These are phyloP conservation scores for Metschnikowia anglica DNA, from an alignment of 805 yeast species.

Conservation along the genomic window DNA sequence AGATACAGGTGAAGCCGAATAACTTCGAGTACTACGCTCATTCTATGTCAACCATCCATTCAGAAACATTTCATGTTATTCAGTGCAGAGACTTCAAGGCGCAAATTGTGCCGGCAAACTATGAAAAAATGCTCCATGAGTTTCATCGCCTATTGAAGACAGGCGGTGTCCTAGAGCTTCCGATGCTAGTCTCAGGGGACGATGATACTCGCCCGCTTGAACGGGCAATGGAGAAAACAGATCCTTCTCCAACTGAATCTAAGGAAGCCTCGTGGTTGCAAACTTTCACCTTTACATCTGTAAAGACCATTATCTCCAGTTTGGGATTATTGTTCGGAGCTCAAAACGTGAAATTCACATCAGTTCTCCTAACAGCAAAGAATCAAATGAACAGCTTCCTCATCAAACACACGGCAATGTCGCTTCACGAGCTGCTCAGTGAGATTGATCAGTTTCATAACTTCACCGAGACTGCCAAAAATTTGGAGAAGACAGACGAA, in stretches of 20 bases:
- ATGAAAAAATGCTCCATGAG: constrained; percentile 28
- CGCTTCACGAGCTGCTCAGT: constrained; percentile 36
- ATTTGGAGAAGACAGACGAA: constrained; percentile 3
- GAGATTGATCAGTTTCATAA: constrained; percentile 23
- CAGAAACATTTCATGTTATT: constrained; percentile 35
- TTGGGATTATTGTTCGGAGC: constrained; percentile 31
- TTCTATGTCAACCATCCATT: constrained; percentile 27
- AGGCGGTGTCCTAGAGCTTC: constrained; percentile 38
- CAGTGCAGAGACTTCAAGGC: constrained; percentile 38
- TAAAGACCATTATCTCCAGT: not conserved
- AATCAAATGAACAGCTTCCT: constrained; percentile 34
- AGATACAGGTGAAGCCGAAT: constrained; percentile 12
- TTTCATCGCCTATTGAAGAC: constrained; percentile 36
- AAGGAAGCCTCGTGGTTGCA: constrained; percentile 1
- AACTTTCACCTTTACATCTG: constrained; percentile 1
- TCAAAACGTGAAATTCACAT: constrained; percentile 31
- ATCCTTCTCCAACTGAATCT: not conserved
- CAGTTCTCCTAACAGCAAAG: constrained; percentile 29
- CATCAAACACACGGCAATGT: constrained; percentile 29
- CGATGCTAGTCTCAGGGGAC: constrained; percentile 19
- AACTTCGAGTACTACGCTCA: constrained; percentile 20
- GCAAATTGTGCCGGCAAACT: constrained; percentile 31
- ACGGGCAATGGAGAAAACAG: not conserved
- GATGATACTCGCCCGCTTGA: constrained; percentile 1
- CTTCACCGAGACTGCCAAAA: constrained; percentile 2